A percentile compares a stretch with the other conserved stretches of the same genome.
Evolutionary conservation across 208 protist genomes (phyloP).

Genomic region (Tritrichomonas musculus): DNA sequence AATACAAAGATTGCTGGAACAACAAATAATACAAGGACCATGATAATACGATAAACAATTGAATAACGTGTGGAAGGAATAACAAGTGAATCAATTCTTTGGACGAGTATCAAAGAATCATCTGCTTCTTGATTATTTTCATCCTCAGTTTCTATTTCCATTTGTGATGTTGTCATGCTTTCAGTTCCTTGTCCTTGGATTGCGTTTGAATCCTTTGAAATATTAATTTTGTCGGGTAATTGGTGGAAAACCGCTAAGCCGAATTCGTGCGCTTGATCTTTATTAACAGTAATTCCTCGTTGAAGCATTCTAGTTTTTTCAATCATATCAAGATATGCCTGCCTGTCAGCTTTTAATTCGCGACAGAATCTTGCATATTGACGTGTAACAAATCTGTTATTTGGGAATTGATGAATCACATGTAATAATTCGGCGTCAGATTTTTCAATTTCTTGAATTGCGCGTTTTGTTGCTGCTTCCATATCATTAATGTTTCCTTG

Average conservation of each 20-base stretch:
- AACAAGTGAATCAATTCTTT: not conserved
- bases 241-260: not conserved
- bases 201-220: not conserved
- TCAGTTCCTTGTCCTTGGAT: not conserved
- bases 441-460: not conserved
- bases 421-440: not conserved
- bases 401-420: not conserved
- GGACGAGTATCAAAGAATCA: not conserved
- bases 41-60: not conserved
- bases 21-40: not conserved
- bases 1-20: not conserved
- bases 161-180: conserved; percentile 51
- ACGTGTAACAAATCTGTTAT: not conserved
- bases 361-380: not conserved
- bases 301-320: not conserved
- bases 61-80: not conserved
- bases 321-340: not conserved
- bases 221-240: not conserved
- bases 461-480: not conserved
- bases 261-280: not conserved
- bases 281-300: not conserved
- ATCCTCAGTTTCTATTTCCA: not conserved
- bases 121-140: not conserved
- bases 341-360: not conserved
- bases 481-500: conserved; percentile 6